A percentile compares a stretch with the other conserved stretches of the same genome.
These are phyloP conservation scores for Cutaneotrichosporon mucoides DNA, from an alignment of 1,284 basidiomycete species.

Conservation along the genomic window DNA sequence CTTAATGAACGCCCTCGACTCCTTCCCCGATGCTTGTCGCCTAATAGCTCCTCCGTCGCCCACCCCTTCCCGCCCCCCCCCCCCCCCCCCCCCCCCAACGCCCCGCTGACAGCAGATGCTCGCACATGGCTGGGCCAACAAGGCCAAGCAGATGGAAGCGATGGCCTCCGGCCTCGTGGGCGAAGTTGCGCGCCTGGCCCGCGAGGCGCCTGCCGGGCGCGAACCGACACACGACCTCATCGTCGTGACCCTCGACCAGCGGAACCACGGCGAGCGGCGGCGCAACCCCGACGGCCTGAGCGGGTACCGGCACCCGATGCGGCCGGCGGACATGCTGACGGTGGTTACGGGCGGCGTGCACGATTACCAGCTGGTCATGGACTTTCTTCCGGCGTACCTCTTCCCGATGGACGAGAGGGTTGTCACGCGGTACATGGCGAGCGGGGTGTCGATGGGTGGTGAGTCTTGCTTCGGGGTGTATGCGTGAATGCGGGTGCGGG, in stretches of 20 bases:
- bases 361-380: conserved; percentile 72
- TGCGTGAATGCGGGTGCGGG: too few species aligned
- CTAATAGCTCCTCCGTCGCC: too few species aligned
- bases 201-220: conserved; percentile 5
- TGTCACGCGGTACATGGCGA: conserved; percentile 60
- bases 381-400: conserved; percentile 67
- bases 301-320: conserved; percentile 10
- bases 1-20: too few species aligned
- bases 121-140: conserved; percentile 37
- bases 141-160: conserved; percentile 30
- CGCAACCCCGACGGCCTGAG: conserved; percentile 39
- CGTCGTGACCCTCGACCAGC: conserved; percentile 56
- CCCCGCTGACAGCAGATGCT: conserved; percentile 27
- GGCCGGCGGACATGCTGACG: conserved; percentile 8
- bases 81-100: too few species aligned
- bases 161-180: conserved; percentile 39
- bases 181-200: conserved; percentile 11
- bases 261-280: conserved; percentile 64
- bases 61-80: too few species aligned
- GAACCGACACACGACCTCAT: conserved; percentile 35
- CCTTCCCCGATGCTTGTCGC: too few species aligned
- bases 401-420: conserved; percentile 63
- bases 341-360: conserved; percentile 55
- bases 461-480: background rate
- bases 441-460: conserved; percentile 51